Base-by-base conservation (phyloP, 345 rosid genomes). In the Ailanthus altissimus region DNA sequence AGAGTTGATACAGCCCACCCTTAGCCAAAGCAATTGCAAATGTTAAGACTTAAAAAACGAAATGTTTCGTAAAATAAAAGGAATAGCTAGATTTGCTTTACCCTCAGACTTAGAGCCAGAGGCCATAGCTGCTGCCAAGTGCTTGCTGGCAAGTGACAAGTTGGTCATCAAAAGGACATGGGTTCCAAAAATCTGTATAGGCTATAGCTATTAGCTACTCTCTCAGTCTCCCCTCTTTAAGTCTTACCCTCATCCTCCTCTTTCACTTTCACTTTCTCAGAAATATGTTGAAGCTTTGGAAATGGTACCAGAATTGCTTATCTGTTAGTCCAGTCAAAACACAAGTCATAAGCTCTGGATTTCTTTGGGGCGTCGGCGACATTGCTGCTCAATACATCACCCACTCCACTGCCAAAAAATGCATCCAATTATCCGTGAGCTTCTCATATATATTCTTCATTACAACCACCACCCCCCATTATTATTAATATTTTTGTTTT, bases 311-410 rank as follows among this genome's bases (percentile, higher is more conserved):
- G 77, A 85, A 80, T 67, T 90, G 96, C 83, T 73, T 95, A 15
- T 66, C 88, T 32, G 74, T 84, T 63, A 92, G 92, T 77, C 96
- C 99, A 0, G 77, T 95, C 72, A 92, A 93, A 89, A 93, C 97
- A 51, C 99, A 95, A 81, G 86, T 92, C 66, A 79, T 95, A 61
- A 92, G 97, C 86, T 95, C 98, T 20, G 99, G 98, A 15, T 74
- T 92, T 62, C 91, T 95, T 4, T 95, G 99, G 99, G 92, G 92
- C 80, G 78, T 83, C 45, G 97, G 98, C 65, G 98, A 95, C 82
- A 81, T 95, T 77, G 86, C 94, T 59, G 99, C 98, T 76, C 97
- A 95, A 77, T 89, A 78, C 88, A 85, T 90, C 88, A 93, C 97
- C 67, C 93, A 93, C 74, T 82, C 93, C 71, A 93, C 97, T 21